Evolutionary conservation across 2,329 filamentous ascomycete species (phyloP), one percentile per base, ranked within the genome.

Genomic region (Dothideomycetes sp.): DNA sequence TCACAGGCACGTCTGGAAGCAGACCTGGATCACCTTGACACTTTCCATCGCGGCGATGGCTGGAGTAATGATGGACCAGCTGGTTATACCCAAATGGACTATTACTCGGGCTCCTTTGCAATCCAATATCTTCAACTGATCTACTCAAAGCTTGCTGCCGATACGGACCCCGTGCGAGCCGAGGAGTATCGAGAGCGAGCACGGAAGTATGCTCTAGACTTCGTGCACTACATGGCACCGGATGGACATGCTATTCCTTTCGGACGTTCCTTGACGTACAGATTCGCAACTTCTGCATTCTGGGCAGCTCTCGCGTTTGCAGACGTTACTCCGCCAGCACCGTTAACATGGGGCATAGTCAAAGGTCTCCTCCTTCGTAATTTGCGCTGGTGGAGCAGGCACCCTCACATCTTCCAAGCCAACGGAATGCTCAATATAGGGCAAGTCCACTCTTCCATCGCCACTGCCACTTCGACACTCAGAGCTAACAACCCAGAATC

Each of bases 221-320:
- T 87, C 46, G 71, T 79, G 3, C 79, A 86, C 60, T 88, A 86
- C 58, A 86, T 83, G 45, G 81, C 85, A 50, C 69, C 76, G 7
- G 71, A 83, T 55, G 83, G 71, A 55, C 70, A 81, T 17, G 72
- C 80, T 2, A 82, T 86, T 37, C 83, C 84, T 0, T 89, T 86
- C 48, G 84, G 84, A 3, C 73, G 84, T 35, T 84, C 79, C 38
- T 72, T 88, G 36, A 84, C 81, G 5, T 89, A 89, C 56, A 75
- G 83, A n/a, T 88, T 86, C 57, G 83, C 81, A 36, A 87, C 87
- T 77, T 78, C 81, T n/a, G 81, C 77, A 0, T 88, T 88, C 62
- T 88, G 83, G 83, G 79, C 81, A 10, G 79, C 82, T 0, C 61
- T 87, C 19, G 84, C 81, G 1, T 86, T 85, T 51, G 81, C 82